These are phyloP conservation scores for Arbutus unedo DNA, from an alignment of 148 eudicot genomes.

Conservation along the genomic window DNA sequence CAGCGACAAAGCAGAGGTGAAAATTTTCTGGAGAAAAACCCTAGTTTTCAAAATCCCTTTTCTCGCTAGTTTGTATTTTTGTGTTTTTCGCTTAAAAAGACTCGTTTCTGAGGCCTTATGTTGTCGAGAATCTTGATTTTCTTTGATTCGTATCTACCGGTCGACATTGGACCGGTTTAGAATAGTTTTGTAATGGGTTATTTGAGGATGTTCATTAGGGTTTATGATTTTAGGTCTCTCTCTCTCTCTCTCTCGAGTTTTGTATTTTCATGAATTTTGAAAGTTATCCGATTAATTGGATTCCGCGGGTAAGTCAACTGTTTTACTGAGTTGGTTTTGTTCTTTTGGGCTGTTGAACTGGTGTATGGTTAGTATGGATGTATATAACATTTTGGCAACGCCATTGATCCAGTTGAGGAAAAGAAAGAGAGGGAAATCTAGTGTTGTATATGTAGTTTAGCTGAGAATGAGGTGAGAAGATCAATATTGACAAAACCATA, in stretches of 20 bases:
- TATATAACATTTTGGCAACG: neutral
- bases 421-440: neutral
- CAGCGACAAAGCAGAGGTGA: constrained; percentile 56
- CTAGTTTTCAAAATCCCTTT: neutral
- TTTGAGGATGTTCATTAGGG: constrained; percentile 11
- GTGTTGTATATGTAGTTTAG: neutral
- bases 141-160: neutral
- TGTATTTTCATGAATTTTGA: neutral
- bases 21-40: neutral
- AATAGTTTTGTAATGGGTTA: neutral
- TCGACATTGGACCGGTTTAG: neutral
- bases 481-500: neutral
- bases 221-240: neutral
- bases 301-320: neutral
- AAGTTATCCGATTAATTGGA: neutral
- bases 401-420: neutral
- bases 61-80: neutral
- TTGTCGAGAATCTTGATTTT: neutral
- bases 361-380: neutral
- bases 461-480: neutral
- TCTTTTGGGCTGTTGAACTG: neutral
- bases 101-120: neutral
- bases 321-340: neutral
- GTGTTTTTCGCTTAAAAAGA: neutral
- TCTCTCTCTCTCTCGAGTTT: neutral